Conservation (phyloP, 1,139 yeast genomes). For the Yamadazyma trypodendri region DNA sequence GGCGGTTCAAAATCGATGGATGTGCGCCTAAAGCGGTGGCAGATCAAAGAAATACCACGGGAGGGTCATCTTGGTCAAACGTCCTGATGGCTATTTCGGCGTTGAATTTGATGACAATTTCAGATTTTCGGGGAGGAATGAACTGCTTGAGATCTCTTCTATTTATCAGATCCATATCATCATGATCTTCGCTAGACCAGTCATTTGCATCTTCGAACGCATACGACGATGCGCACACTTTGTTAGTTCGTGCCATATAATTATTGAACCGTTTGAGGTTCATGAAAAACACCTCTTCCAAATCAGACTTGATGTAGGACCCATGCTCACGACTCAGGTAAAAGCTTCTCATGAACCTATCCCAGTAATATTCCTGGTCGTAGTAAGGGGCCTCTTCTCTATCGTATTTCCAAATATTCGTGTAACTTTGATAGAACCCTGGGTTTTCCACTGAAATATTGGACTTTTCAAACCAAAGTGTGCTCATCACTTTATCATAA, state of each 20-base stretch:
- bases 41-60: not conserved
- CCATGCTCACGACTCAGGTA: not conserved
- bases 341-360: not conserved
- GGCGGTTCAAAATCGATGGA: too few relatives aligned
- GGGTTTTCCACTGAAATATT: constrained; percentile 7
- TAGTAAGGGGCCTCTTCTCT: constrained; percentile 10
- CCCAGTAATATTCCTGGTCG: constrained; percentile 9
- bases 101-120: constrained; percentile 1
- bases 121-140: not conserved
- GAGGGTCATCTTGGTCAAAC: constrained; percentile 2
- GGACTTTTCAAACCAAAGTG: not conserved
- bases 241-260: not conserved
- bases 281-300: not conserved
- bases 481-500: constrained; percentile 6
- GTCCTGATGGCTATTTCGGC: not conserved
- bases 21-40: too few relatives aligned
- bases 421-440: constrained; percentile 9
- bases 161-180: constrained; percentile 1
- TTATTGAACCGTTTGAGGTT: constrained; percentile 3
- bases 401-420: constrained; percentile 14
- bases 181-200: constrained; percentile 2
- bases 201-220: not conserved
- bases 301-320: not conserved
- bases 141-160: not conserved
- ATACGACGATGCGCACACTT: not conserved